These are phyloP conservation scores for Nannochloropsis granulata DNA, from an alignment of 108 stramenopile genomes.

Conservation along the genomic window DNA sequence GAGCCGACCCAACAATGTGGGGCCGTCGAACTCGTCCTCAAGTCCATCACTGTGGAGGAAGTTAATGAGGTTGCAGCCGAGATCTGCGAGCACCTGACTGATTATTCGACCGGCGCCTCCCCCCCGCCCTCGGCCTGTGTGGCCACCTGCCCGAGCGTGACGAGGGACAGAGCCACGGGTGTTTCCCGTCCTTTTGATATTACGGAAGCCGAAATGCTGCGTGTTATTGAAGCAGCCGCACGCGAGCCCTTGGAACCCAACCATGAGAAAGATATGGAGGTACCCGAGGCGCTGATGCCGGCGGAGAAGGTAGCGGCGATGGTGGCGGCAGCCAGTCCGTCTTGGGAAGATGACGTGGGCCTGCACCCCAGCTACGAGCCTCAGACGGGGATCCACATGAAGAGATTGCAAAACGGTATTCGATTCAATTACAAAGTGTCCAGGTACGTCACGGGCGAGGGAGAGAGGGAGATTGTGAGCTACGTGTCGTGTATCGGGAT, in stretches of 20 bases:
- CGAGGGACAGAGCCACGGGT: neutral
- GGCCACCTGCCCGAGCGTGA: neutral
- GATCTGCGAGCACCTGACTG: slow-evolving; percentile 69
- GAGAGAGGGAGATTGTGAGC: neutral
- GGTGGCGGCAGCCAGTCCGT: neutral
- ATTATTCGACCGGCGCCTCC: slow-evolving; percentile 29
- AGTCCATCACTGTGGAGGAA: slow-evolving; percentile 74
- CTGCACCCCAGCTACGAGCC: neutral
- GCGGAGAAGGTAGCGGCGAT: neutral
- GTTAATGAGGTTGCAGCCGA: slow-evolving; percentile 76
- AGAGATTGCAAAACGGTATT: neutral
- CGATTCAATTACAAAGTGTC: neutral
- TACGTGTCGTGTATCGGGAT: neutral
- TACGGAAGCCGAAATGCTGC: neutral
- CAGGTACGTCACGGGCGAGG: neutral
- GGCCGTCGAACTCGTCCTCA: slow-evolving; percentile 63
- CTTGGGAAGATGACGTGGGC: neutral
- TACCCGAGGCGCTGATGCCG: slow-evolving; percentile 18
- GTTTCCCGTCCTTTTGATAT: neutral
- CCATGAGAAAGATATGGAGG: slow-evolving; percentile 2
- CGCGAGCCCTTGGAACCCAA: neutral
- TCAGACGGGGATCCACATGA: neutral
- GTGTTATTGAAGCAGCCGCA: neutral
- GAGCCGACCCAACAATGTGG: slow-evolving; percentile 72
- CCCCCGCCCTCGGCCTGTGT: neutral